These are phyloP conservation scores for Gastrodia elata DNA, from an alignment of 106 monocot genomes.

Conservation along the genomic window DNA sequence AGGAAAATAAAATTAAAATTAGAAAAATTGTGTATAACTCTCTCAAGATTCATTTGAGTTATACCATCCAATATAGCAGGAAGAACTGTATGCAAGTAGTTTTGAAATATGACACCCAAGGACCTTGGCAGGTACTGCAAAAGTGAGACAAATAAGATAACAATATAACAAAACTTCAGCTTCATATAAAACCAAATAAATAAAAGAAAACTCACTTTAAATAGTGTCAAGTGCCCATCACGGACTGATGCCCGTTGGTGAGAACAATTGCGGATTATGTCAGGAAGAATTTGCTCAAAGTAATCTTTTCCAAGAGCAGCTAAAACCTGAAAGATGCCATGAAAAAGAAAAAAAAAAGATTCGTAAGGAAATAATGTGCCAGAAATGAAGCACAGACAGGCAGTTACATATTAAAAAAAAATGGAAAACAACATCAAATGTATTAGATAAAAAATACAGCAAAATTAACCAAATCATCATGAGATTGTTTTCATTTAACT, in stretches of 20 bases:
- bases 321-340: slow-evolving; percentile 71
- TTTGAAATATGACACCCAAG: slow-evolving; percentile 83
- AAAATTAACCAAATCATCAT: background rate
- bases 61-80: slow-evolving; percentile 95
- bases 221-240: slow-evolving; percentile 87
- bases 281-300: slow-evolving; percentile 85
- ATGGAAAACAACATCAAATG: background rate
- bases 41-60: slow-evolving; percentile 9
- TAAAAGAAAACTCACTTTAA: slow-evolving; percentile 42
- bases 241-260: slow-evolving; percentile 91
- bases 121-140: slow-evolving; percentile 91
- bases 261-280: slow-evolving; percentile 85
- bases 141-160: background rate
- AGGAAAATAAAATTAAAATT: slow-evolving; percentile 9
- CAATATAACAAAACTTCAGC: background rate
- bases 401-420: background rate
- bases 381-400: background rate
- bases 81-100: slow-evolving; percentile 78
- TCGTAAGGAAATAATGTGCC: too few species aligned
- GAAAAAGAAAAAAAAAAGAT: too few species aligned
- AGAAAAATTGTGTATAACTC: background rate
- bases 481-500: background rate
- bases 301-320: slow-evolving; percentile 96
- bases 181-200: background rate
- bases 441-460: background rate